phyloP scores from a whole-genome alignment of 169 alveolate genomes.

The Plasmodium falciparum region DNA sequence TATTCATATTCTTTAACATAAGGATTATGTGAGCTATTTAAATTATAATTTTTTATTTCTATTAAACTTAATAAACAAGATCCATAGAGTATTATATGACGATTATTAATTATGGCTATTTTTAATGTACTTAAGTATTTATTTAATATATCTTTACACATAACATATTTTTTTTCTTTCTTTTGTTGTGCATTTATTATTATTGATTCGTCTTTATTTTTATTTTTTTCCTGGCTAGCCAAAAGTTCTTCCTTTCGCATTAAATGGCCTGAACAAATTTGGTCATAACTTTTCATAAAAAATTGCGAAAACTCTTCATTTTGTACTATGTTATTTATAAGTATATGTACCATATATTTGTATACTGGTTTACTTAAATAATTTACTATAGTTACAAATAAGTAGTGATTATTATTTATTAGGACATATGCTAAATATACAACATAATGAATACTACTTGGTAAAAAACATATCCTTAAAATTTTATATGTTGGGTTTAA shows the following conservation, averaged over 20 bases:
- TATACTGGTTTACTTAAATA: constrained; percentile 40
- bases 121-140: constrained; percentile 43
- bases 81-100: constrained; percentile 40
- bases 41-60: constrained; percentile 29
- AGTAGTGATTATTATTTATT: constrained; percentile 26
- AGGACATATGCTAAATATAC: constrained; percentile 18
- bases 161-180: neutral
- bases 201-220: neutral
- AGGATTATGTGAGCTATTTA: neutral
- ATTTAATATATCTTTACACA: constrained; percentile 1
- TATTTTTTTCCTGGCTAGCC: neutral
- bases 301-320: constrained; percentile 22
- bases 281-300: constrained; percentile 1
- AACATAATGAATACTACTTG: constrained; percentile 32
- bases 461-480: constrained; percentile 23
- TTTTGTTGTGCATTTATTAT: no score
- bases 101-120: constrained; percentile 37
- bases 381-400: constrained; percentile 37
- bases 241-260: neutral
- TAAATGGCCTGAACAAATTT: neutral
- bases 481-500: constrained; percentile 44
- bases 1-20: constrained; percentile 35
- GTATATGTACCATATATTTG: constrained; percentile 28
- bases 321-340: constrained; percentile 14
- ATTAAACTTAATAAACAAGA: constrained; percentile 30